phyloP scores from a whole-genome alignment of 495 filamentous ascomycete genomes.

The Xylaria nigripes region DNA sequence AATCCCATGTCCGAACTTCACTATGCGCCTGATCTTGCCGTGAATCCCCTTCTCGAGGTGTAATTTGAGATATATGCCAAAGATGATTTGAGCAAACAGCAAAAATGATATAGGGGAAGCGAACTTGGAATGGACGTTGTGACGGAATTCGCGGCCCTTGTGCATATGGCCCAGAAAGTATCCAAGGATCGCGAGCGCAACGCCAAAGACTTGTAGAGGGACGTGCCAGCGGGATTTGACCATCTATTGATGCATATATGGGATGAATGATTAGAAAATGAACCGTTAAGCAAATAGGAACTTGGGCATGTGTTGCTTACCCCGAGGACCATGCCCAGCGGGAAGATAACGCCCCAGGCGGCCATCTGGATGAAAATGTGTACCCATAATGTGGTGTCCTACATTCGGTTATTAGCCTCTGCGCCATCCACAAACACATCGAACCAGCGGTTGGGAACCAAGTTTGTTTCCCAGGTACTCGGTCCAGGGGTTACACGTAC shows the following conservation, averaged over 20 bases:
- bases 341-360: conserved; percentile 86
- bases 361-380: conserved; percentile 87
- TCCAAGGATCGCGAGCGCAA: conserved; percentile 66
- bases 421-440: not conserved
- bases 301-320: conserved; percentile 41
- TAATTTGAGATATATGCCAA: conserved; percentile 82
- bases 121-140: conserved; percentile 77
- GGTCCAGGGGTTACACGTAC: conserved; percentile 45
- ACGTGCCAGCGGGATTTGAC: conserved; percentile 90
- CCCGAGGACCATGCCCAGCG: conserved; percentile 90
- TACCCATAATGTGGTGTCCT: conserved; percentile 84
- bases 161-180: conserved; percentile 90
- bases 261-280: not conserved
- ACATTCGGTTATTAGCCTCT: conserved; percentile 13
- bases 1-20: conserved; percentile 68
- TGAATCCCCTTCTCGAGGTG: conserved; percentile 80
- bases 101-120: conserved; percentile 71
- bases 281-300: not conserved
- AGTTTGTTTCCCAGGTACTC: not conserved
- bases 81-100: conserved; percentile 63
- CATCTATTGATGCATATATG: conserved; percentile 47
- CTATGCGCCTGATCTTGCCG: conserved; percentile 61
- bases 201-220: conserved; percentile 70
- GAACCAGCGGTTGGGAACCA: not conserved
- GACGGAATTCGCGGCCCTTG: conserved; percentile 76